These are phyloP conservation scores for Colletotrichum sidae DNA, from an alignment of 2,329 filamentous ascomycete species.

Conservation along the genomic window DNA sequence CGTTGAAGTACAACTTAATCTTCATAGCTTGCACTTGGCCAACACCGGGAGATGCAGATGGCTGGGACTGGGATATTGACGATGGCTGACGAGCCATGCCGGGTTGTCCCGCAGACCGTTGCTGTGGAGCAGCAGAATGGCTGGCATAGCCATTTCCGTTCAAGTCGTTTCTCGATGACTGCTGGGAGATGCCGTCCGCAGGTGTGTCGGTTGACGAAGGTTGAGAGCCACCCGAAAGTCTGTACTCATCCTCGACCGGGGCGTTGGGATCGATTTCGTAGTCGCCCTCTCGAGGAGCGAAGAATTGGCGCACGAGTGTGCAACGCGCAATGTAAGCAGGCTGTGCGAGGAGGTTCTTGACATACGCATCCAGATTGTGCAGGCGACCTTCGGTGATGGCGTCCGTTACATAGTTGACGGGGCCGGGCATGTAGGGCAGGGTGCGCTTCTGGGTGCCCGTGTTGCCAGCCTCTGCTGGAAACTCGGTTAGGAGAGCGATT, in stretches of 20 bases:
- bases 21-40: constrained; percentile 75
- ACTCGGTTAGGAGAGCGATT: constrained; percentile 91
- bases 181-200: constrained; percentile 69
- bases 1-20: constrained; percentile 94
- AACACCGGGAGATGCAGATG: constrained; percentile 64
- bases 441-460: constrained; percentile 82
- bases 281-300: constrained; percentile 89
- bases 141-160: constrained; percentile 67
- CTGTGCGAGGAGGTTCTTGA: constrained; percentile 89
- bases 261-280: constrained; percentile 87
- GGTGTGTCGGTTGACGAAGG: constrained; percentile 74
- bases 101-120: constrained; percentile 48
- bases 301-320: constrained; percentile 88
- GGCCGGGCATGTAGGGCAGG: constrained; percentile 96
- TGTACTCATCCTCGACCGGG: constrained; percentile 76
- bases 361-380: constrained; percentile 94
- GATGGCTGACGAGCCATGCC: constrained; percentile 58
- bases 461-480: constrained; percentile 93
- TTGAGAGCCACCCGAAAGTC: constrained; percentile 77
- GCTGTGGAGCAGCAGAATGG: constrained; percentile 61
- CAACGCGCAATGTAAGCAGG: constrained; percentile 87
- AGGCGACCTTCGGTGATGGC: constrained; percentile 93
- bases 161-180: constrained; percentile 74
- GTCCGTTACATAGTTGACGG: constrained; percentile 98
- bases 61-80: constrained; percentile 64